These are phyloP conservation scores for Fusarium sulawesiense DNA, from an alignment of 2,329 filamentous ascomycete species.

Conservation along the genomic window DNA sequence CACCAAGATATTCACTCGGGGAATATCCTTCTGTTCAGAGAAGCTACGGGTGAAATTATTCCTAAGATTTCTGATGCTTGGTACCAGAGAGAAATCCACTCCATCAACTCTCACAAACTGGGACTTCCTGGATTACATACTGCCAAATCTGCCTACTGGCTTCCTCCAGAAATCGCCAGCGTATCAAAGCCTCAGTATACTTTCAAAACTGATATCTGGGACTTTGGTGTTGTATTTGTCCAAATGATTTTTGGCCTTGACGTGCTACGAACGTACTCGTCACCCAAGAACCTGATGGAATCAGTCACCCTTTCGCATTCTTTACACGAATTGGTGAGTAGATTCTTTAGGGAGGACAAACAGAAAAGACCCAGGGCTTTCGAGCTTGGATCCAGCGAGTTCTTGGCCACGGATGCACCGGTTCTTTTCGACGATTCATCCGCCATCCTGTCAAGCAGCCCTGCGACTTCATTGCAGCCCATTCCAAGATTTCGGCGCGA, in stretches of 20 bases:
- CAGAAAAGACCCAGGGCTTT: slow-evolving; percentile 89
- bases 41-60: slow-evolving; percentile 73
- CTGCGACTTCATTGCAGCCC: slow-evolving; percentile 56
- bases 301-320: slow-evolving; percentile 78
- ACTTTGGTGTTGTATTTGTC: slow-evolving; percentile 88
- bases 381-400: slow-evolving; percentile 73
- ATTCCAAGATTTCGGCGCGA: slow-evolving; percentile 69
- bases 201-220: slow-evolving; percentile 92
- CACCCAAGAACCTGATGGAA: slow-evolving; percentile 78
- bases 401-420: slow-evolving; percentile 72
- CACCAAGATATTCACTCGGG: slow-evolving; percentile 85
- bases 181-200: slow-evolving; percentile 72
- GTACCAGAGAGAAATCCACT: slow-evolving; percentile 76
- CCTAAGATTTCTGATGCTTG: slow-evolving; percentile 81
- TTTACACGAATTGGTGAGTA: slow-evolving; percentile 81
- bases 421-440: slow-evolving; percentile 62
- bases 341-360: slow-evolving; percentile 85
- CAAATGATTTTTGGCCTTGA: slow-evolving; percentile 94
- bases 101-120: slow-evolving; percentile 65
- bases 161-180: slow-evolving; percentile 79
- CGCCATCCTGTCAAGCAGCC: slow-evolving; percentile 56
- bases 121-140: slow-evolving; percentile 65
- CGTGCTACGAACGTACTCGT: slow-evolving; percentile 79
- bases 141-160: slow-evolving; percentile 83
- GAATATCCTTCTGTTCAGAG: slow-evolving; percentile 82